Evolutionary conservation across 352 stramenopile species (phyloP), one percentile per base, ranked within the genome.

Genomic region (Phytopythium delawarense): DNA sequence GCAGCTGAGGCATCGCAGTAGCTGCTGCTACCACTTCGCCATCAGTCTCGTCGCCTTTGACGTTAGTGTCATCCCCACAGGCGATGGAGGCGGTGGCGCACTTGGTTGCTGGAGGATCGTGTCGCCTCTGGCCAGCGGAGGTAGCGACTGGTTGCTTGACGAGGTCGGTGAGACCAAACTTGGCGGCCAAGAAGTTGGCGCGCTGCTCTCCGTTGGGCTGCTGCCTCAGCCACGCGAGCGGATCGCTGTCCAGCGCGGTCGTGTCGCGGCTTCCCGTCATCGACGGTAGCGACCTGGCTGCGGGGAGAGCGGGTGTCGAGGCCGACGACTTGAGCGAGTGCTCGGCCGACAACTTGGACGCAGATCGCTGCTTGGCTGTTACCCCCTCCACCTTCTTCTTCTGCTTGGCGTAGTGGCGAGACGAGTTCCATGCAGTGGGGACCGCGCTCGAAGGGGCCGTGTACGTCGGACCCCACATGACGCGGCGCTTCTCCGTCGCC

Each of bases 201-300:
- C 79, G 78, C 6, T 82, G 70, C 21, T 91, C 76, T 15, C 79
- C 79, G 37, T 83, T 74, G 0, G 75, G 74, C 34, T 74, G 76
- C 39, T 66, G 59, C 4, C 78, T 63, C 3, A 89, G 56, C 81
- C 81, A 91, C 21, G 79, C 81, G 50, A 91, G 87, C 23, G 80
- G 74, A 39, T 91, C 78, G 21, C 69, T 40, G 2, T 62, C 57
- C 2, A 56, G 46, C 69, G 57, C 57, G 15, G 20, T 21, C 7
- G 20, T 40, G 30, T 66, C 30, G 6, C 37, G 32, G 46, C 21
- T 48, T 21, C 42, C 35, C 35, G 18, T 30, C 23, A 56, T 39
- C 35, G 61, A 32, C 15, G 32, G 53, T 39, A 52, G 32, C 46
- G 30, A 30, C 20, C 30, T 51, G 30, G 32, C n/a, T 12, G 37